Conservation (phyloP, 257 asterid genomes). For the Datura wrightii region DNA sequence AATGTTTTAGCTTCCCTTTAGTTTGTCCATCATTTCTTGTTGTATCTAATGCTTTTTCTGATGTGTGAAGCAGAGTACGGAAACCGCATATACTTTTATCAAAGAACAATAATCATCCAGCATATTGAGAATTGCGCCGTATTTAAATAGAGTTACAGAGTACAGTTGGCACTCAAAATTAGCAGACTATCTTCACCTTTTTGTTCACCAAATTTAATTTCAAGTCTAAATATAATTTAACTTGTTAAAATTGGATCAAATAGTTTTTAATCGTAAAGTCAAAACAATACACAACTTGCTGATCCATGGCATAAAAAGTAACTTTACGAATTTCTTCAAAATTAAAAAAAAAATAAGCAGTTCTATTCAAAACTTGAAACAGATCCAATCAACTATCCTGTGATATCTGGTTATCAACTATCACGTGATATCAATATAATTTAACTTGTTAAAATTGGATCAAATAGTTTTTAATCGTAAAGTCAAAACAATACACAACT, state of each 20-base stretch:
- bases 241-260: not conserved
- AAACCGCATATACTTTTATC: not conserved
- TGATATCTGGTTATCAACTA: not conserved
- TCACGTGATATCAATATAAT: not conserved
- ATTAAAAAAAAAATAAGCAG: not conserved
- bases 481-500: not conserved
- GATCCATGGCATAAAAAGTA: not conserved
- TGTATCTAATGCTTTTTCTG: not conserved
- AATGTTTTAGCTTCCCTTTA: not conserved
- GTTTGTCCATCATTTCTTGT: not conserved
- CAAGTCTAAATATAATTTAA: not conserved
- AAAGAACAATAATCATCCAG: not conserved
- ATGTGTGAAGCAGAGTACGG: conserved; percentile 2
- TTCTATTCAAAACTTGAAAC: not conserved
- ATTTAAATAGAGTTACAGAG: not conserved
- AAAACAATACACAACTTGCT: not conserved
- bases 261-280: not conserved
- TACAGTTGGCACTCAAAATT: not conserved
- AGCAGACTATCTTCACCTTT: conserved; percentile 11
- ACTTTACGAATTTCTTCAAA: not conserved
- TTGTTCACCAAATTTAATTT: conserved; percentile 1
- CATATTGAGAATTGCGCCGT: not conserved
- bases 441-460: not conserved
- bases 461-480: not conserved
- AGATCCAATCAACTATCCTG: not conserved